A percentile compares a stretch with the other conserved stretches of the same genome.
Conservation (phyloP, 2,329 filamentous ascomycete genomes). For the Alternaria gansuensis region DNA sequence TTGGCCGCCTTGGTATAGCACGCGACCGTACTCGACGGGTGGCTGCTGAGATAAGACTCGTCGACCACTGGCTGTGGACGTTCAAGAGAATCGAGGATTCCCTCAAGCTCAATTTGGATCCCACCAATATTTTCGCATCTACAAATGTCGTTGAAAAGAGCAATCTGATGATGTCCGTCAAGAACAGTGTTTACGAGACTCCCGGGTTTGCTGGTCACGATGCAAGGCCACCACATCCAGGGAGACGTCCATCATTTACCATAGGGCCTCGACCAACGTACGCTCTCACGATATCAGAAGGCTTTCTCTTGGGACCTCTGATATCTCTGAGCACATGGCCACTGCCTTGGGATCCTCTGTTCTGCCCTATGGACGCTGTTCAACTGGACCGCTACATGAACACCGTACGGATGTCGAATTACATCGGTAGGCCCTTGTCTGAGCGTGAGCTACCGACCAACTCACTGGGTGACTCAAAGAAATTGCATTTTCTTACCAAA, state of each 20-base stretch:
- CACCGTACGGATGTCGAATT: slow-evolving; percentile 9
- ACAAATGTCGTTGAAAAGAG: slow-evolving; percentile 36
- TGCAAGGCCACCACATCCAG: background rate
- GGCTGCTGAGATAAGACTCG: slow-evolving; percentile 32
- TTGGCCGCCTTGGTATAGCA: slow-evolving; percentile 28
- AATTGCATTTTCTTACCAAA: slow-evolving; percentile 41
- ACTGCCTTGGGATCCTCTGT: slow-evolving; percentile 39
- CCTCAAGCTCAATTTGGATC: slow-evolving; percentile 32
- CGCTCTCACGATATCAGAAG: slow-evolving; percentile 28
- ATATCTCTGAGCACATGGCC: slow-evolving; percentile 38
- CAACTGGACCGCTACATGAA: slow-evolving; percentile 32
- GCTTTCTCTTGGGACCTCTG: slow-evolving; percentile 34
- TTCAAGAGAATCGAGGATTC: slow-evolving; percentile 29
- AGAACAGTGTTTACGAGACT: slow-evolving; percentile 18
- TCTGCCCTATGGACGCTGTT: slow-evolving; percentile 31
- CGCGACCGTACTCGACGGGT: slow-evolving; percentile 29
- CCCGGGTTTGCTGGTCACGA: background rate
- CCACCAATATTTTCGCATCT: slow-evolving; percentile 37
- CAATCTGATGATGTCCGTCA: slow-evolving; percentile 27
- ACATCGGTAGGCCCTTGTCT: slow-evolving; percentile 7
- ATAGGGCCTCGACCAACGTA: slow-evolving; percentile 17
- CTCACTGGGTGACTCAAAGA: slow-evolving; percentile 34
- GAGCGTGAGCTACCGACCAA: slow-evolving; percentile 27
- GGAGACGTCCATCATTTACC: slow-evolving; percentile 3
- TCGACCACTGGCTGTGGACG: slow-evolving; percentile 32